Percentiles rank a stretch among this genome's conserved stretches.
These are phyloP conservation scores for Leccinum pseudoinsigne DNA, from an alignment of 1,284 basidiomycete genomes.

Conservation along the genomic window DNA sequence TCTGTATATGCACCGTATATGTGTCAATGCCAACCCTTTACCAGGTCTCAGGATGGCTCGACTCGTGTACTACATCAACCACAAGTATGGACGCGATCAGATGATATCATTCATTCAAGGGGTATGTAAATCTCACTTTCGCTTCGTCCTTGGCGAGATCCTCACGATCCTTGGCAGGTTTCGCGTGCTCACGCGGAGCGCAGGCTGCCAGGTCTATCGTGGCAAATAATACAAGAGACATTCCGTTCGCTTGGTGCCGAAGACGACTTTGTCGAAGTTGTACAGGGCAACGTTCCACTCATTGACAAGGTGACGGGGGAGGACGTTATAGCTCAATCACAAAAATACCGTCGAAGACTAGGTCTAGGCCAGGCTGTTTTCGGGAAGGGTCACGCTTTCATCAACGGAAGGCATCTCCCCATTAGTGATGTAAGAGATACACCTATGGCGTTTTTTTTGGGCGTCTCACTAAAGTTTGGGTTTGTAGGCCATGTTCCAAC, in stretches of 20 bases:
- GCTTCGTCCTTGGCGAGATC: background rate
- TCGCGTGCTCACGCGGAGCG: constrained; percentile 37
- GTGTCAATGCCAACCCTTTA: constrained; percentile 12
- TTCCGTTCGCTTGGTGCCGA: constrained; percentile 41
- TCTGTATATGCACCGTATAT: constrained; percentile 7
- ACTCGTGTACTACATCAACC: constrained; percentile 67
- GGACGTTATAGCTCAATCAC: constrained; percentile 42
- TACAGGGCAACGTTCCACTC: constrained; percentile 34
- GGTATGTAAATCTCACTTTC: constrained; percentile 39
- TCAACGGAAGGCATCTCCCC: constrained; percentile 84
- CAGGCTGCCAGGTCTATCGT: constrained; percentile 42
- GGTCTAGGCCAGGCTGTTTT: constrained; percentile 32
- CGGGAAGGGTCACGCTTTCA: constrained; percentile 66
- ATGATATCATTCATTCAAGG: constrained; percentile 61
- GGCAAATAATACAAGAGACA: constrained; percentile 41
- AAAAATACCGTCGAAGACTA: constrained; percentile 54
- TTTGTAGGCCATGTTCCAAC: constrained; percentile 61
- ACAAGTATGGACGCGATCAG: constrained; percentile 60
- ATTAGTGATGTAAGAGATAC: constrained; percentile 64
- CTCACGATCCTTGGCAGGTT: constrained; percentile 29
- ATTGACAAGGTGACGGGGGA: constrained; percentile 23
- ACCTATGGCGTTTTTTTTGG: background rate
- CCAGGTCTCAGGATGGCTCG: constrained; percentile 71
- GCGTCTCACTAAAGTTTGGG: background rate
- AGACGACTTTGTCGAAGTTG: constrained; percentile 42